Conservation (phyloP, 768 basidiomycete species). For the Kwoniella bestiolae region DNA sequence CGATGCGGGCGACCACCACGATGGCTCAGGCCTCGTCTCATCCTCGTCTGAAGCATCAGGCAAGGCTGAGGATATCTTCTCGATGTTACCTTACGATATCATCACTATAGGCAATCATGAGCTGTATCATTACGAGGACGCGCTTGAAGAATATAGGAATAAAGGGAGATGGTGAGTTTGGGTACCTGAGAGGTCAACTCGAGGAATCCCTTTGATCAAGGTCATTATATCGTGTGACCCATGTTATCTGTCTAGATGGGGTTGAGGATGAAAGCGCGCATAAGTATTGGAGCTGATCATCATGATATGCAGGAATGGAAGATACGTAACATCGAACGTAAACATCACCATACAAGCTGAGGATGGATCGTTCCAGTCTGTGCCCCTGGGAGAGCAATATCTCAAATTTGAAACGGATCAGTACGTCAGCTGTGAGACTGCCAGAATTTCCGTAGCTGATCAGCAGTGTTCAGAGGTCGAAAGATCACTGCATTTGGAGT, state of each 20-base stretch:
- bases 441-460: background rate
- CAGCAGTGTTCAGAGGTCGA: conserved; percentile 62
- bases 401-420: conserved; percentile 74
- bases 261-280: background rate
- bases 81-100: conserved; percentile 76
- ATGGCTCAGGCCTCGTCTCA: conserved; percentile 55
- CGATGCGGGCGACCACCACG: conserved; percentile 57
- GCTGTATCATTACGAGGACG: conserved; percentile 63
- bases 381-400: conserved; percentile 63
- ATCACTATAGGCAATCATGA: conserved; percentile 90
- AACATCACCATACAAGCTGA: conserved; percentile 73
- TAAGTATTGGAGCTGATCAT: background rate
- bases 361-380: conserved; percentile 49
- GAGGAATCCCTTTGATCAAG: background rate
- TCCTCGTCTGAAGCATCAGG: conserved; percentile 37
- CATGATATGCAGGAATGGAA: conserved; percentile 62
- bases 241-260: conserved; percentile 4
- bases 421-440: conserved; percentile 60
- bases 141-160: conserved; percentile 36
- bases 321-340: conserved; percentile 81
- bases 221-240: background rate
- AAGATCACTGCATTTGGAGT: conserved; percentile 80
- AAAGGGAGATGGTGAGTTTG: conserved; percentile 41
- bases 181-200: conserved; percentile 9
- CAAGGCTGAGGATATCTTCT: conserved; percentile 71